Evolutionary conservation across 495 filamentous ascomycete species (phyloP).

Genomic region (Aspergillus conjunctus): DNA sequence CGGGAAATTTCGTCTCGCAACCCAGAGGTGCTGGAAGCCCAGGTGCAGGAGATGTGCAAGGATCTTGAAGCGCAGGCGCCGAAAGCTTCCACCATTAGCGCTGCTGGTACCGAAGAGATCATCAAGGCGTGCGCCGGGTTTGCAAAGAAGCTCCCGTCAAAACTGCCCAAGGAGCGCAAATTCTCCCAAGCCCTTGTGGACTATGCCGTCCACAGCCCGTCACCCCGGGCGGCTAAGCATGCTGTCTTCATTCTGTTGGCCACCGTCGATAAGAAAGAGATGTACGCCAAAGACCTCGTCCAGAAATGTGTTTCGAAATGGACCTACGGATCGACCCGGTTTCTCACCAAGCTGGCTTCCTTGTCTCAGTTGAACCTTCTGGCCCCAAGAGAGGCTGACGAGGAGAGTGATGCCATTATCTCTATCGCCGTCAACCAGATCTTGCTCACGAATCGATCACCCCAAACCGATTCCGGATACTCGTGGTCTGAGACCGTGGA

Average conservation of each 20-base stretch:
- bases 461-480: slow-evolving; percentile 46
- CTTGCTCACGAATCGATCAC: slow-evolving; percentile 66
- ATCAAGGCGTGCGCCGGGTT: slow-evolving; percentile 92
- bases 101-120: slow-evolving; percentile 74
- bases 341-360: slow-evolving; percentile 81
- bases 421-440: slow-evolving; percentile 77
- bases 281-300: slow-evolving; percentile 83
- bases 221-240: slow-evolving; percentile 85
- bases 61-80: slow-evolving; percentile 80
- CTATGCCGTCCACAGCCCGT: slow-evolving; percentile 79
- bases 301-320: slow-evolving; percentile 74
- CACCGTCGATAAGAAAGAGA: slow-evolving; percentile 76
- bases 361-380: slow-evolving; percentile 82
- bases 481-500: slow-evolving; percentile 76
- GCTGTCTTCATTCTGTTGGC: slow-evolving; percentile 88
- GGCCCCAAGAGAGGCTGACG: slow-evolving; percentile 70
- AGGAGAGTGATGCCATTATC: slow-evolving; percentile 72
- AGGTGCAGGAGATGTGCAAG: slow-evolving; percentile 89
- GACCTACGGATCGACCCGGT: slow-evolving; percentile 71
- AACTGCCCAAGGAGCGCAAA: slow-evolving; percentile 82
- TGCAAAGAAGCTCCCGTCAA: slow-evolving; percentile 78
- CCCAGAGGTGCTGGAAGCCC: slow-evolving; percentile 85
- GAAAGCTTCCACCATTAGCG: slow-evolving; percentile 61
- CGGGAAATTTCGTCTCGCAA: slow-evolving; percentile 89
- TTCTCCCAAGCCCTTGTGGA: slow-evolving; percentile 77